Conservation (phyloP, 1,284 basidiomycete species). For the Apiotrichum gracile region DNA sequence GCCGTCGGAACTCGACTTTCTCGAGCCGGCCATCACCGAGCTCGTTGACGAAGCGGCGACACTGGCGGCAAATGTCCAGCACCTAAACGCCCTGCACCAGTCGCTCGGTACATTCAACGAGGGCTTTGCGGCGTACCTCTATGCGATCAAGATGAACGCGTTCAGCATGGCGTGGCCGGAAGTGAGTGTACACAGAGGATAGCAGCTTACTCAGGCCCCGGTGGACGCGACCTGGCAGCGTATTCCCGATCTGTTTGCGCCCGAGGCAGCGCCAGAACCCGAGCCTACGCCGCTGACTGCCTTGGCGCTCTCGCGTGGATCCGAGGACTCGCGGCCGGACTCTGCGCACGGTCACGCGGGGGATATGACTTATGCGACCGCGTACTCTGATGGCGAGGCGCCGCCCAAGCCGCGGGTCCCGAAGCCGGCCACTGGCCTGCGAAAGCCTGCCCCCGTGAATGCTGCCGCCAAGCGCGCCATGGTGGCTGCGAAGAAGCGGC, state of each 20-base stretch:
- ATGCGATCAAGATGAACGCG: slow-evolving; percentile 89
- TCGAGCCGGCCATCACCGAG: slow-evolving; percentile 75
- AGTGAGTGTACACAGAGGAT: slow-evolving; percentile 4
- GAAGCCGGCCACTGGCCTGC: neutral
- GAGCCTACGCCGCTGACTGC: neutral
- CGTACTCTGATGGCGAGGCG: slow-evolving; percentile 18
- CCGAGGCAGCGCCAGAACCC: too few species aligned
- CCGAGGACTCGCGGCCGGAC: neutral
- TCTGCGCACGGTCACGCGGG: slow-evolving; percentile 3
- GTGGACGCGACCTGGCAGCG: slow-evolving; percentile 53
- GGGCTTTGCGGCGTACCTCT: slow-evolving; percentile 83
- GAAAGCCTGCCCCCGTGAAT: neutral
- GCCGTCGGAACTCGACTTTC: slow-evolving; percentile 75
- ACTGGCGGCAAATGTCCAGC: slow-evolving; percentile 68
- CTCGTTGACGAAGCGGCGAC: slow-evolving; percentile 80
- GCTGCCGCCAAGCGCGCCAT: slow-evolving; percentile 22
- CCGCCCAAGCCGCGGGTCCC: neutral
- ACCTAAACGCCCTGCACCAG: slow-evolving; percentile 64
- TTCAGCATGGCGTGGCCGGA: slow-evolving; percentile 83
- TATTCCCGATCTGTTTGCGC: slow-evolving; percentile 4
- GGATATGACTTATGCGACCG: slow-evolving; percentile 44
- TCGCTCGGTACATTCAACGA: slow-evolving; percentile 84
- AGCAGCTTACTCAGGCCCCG: neutral
- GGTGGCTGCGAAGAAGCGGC: slow-evolving; percentile 68
- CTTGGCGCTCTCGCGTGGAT: neutral